phyloP scores from a whole-genome alignment of 2,329 filamentous ascomycete genomes.

The Podosphaera leucotricha region DNA sequence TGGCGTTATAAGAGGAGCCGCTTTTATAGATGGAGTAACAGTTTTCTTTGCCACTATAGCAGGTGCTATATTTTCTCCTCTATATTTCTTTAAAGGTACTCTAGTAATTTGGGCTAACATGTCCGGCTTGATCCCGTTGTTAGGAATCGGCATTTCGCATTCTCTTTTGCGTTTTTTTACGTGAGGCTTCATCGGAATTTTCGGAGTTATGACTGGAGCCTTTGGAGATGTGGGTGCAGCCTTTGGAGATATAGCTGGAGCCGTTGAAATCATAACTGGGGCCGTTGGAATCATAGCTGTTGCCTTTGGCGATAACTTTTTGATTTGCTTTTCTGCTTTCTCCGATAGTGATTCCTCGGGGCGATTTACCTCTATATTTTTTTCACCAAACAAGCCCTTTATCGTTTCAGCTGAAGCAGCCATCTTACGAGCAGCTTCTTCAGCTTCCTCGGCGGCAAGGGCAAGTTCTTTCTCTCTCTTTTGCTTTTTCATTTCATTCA shows the following conservation, averaged over 20 bases:
- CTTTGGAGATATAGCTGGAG: too few species aligned
- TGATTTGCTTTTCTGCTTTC: constrained; percentile 1
- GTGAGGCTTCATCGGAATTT: background rate
- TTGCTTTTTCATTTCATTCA: constrained; percentile 60
- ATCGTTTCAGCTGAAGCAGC: constrained; percentile 23
- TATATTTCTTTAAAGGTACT: background rate
- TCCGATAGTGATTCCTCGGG: constrained; percentile 1
- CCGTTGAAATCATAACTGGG: too few species aligned
- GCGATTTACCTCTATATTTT: background rate
- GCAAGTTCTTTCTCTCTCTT: constrained; percentile 45
- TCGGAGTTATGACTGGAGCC: background rate
- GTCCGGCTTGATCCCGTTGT: background rate
- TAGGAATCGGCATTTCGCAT: background rate
- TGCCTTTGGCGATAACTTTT: background rate
- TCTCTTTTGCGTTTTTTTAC: background rate
- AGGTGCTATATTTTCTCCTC: background rate
- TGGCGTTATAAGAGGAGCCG: too few species aligned
- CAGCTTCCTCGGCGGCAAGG: constrained; percentile 36
- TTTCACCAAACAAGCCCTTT: constrained; percentile 17
- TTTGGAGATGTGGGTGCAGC: too few species aligned
- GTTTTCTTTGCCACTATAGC: background rate
- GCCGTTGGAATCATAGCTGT: background rate
- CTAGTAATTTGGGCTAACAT: background rate
- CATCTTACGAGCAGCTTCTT: constrained; percentile 31
- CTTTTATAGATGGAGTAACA: constrained; percentile 2